Evolutionary conservation across 768 basidiomycete species (phyloP).

Genomic region (Pholiota conissans): DNA sequence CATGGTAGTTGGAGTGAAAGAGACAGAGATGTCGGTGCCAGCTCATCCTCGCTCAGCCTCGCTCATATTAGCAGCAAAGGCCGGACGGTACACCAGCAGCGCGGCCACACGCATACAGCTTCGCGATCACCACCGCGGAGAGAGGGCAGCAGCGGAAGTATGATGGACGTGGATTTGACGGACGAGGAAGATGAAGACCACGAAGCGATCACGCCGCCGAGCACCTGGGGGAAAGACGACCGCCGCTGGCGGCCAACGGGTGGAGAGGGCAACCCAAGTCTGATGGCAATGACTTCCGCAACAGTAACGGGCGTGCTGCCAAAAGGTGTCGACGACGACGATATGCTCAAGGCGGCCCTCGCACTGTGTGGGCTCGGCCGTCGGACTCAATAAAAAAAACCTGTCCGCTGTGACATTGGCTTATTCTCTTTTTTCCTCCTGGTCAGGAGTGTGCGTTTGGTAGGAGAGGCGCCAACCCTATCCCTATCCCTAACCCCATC

Average conservation of each 20-base stretch:
- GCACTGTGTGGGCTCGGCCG: slow-evolving; percentile 59
- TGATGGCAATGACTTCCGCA: slow-evolving; percentile 12
- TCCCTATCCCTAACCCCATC: background rate
- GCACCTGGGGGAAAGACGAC: slow-evolving; percentile 47
- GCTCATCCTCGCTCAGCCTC: background rate
- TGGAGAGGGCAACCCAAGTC: slow-evolving; percentile 17
- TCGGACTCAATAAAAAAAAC: slow-evolving; percentile 6
- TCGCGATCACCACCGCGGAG: slow-evolving; percentile 9
- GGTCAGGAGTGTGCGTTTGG: background rate
- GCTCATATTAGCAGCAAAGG: background rate
- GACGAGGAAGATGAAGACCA: slow-evolving; percentile 66
- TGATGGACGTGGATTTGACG: slow-evolving; percentile 34
- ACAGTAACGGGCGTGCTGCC: slow-evolving; percentile 11
- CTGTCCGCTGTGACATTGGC: background rate
- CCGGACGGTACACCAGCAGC: slow-evolving; percentile 4
- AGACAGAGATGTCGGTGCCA: slow-evolving; percentile 8
- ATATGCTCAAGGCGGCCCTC: slow-evolving; percentile 70
- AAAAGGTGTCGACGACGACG: slow-evolving; percentile 49
- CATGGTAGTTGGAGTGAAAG: too few relatives aligned
- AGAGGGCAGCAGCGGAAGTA: slow-evolving; percentile 5
- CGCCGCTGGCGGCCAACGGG: slow-evolving; percentile 32
- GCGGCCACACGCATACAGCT: slow-evolving; percentile 1
- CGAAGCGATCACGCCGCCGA: slow-evolving; percentile 65
- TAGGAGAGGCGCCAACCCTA: background rate
- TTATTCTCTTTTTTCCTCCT: background rate